These are phyloP conservation scores for Microbotryum lychnidis-dioicae DNA, from an alignment of 1,284 basidiomycete genomes.

Conservation along the genomic window DNA sequence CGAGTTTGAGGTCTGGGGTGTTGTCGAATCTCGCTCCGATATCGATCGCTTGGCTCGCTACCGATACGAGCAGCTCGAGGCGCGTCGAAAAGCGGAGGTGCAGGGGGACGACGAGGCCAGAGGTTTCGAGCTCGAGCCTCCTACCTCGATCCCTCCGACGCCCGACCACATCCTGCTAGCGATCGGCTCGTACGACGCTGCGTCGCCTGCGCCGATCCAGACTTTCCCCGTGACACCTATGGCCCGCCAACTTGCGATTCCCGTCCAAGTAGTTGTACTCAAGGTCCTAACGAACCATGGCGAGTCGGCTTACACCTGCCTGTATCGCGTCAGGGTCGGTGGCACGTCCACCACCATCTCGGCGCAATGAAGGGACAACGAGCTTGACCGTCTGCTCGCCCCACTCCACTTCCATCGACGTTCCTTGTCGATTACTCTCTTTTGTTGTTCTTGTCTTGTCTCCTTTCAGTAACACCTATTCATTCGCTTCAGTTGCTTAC, in stretches of 20 bases:
- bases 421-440: too few species aligned
- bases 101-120: slow-evolving; percentile 33
- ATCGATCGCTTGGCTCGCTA: slow-evolving; percentile 48
- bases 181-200: slow-evolving; percentile 68
- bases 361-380: background rate
- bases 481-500: too few species aligned
- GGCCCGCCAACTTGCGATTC: slow-evolving; percentile 59
- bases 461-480: too few species aligned
- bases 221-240: slow-evolving; percentile 69
- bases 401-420: too few species aligned
- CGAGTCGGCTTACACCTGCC: slow-evolving; percentile 67
- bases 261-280: slow-evolving; percentile 72
- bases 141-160: slow-evolving; percentile 48
- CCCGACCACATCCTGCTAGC: slow-evolving; percentile 64
- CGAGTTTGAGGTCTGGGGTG: slow-evolving; percentile 79
- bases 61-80: slow-evolving; percentile 21
- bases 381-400: too few species aligned
- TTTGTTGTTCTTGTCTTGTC: too few species aligned
- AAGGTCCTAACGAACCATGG: slow-evolving; percentile 81
- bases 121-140: slow-evolving; percentile 38
- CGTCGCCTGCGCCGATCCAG: slow-evolving; percentile 62
- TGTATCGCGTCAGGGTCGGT: slow-evolving; percentile 70
- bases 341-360: slow-evolving; percentile 6
- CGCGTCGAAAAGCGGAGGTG: slow-evolving; percentile 9
- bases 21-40: slow-evolving; percentile 69